Evolutionary conservation across 1,284 basidiomycete genomes (phyloP), one percentile per base, ranked within the genome.

Genomic region (Sanguinoderma infundibulare): DNA sequence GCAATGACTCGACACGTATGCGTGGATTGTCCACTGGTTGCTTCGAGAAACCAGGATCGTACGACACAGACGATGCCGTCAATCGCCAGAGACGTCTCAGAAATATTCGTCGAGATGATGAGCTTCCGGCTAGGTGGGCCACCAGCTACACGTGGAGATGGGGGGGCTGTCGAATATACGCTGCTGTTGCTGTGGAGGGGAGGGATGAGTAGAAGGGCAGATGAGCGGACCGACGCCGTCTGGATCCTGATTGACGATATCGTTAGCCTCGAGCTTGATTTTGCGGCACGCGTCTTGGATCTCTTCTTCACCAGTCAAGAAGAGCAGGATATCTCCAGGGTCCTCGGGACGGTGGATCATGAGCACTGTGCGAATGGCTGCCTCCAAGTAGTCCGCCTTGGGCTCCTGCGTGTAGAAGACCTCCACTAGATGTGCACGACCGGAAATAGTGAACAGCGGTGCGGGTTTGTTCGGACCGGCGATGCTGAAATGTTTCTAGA

Each of bases 331-430:
- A 73, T 99, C 97, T 2, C 97, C 97, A 1, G 89, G 90, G 4
- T 95, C 94, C 75, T 99, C 96, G 1, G 94, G 95, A 65, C 96
- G 90, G 73, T 99, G 97, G 50, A 99, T 98, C 92, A 96, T 98
- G 59, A 98, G 82, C 32, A 98, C 96, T 0, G 97, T 98, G 35
- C 96, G 88, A 66, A 98, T 97, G 0, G 98, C 96, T 0, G 97
- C 96, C 74, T 98, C 97, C 40, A 98, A 91, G 69, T 98, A 99
- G 76, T 99, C 96, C 3, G 91, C 91, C 98, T 98, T 79, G 97
- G 98, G n/a, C n/a, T n/a, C n/a, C n/a, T n/a, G n/a, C n/a, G n/a
- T n/a, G n/a, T n/a, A n/a, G n/a, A n/a, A n/a, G 9, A 93, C 87
- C 76, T 98, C 96, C 56, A 99, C 96, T 1, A 95, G 95, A 79